Evolutionary conservation across 2,329 filamentous ascomycete species (phyloP).

Genomic region (Fusarium azukiicola): DNA sequence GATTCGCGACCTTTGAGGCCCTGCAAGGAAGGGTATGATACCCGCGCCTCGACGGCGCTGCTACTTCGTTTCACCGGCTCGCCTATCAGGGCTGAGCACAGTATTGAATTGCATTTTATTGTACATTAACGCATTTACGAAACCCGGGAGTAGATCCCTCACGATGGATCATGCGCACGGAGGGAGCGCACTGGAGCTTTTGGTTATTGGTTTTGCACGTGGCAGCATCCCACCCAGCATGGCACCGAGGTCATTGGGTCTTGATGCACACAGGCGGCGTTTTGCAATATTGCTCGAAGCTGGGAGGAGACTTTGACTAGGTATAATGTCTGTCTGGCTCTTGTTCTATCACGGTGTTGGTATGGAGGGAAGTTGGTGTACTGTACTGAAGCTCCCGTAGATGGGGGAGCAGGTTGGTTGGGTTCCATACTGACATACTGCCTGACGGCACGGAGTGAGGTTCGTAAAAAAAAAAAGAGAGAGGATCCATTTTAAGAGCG

Average conservation of each 20-base stretch:
- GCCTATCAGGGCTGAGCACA: slow-evolving; percentile 33
- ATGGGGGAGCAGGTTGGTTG: slow-evolving; percentile 39
- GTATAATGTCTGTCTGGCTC: slow-evolving; percentile 41
- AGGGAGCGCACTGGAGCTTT: slow-evolving; percentile 50
- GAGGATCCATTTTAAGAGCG: slow-evolving; percentile 40
- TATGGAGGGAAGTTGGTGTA: slow-evolving; percentile 28
- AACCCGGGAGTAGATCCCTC: slow-evolving; percentile 43
- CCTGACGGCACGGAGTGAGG: slow-evolving; percentile 47
- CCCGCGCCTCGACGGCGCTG: slow-evolving; percentile 53
- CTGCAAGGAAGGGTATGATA: slow-evolving; percentile 55
- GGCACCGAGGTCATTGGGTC: slow-evolving; percentile 28
- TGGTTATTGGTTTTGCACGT: slow-evolving; percentile 47
- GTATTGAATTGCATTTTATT: slow-evolving; percentile 43
- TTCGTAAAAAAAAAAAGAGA: slow-evolving; percentile 52
- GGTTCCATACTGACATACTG: slow-evolving; percentile 35
- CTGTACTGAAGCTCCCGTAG: slow-evolving; percentile 35
- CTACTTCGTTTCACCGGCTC: slow-evolving; percentile 40
- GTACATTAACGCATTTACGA: slow-evolving; percentile 56
- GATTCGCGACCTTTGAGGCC: slow-evolving; percentile 51
- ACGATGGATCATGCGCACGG: slow-evolving; percentile 46
- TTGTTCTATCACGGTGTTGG: slow-evolving; percentile 47
- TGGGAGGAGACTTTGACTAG: slow-evolving; percentile 24
- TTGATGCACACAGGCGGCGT: slow-evolving; percentile 47
- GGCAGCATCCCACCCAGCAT: slow-evolving; percentile 44
- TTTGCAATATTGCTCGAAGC: slow-evolving; percentile 40